Conservation (phyloP, 306 rosid species). For the Cotoneaster glaucophyllus region DNA sequence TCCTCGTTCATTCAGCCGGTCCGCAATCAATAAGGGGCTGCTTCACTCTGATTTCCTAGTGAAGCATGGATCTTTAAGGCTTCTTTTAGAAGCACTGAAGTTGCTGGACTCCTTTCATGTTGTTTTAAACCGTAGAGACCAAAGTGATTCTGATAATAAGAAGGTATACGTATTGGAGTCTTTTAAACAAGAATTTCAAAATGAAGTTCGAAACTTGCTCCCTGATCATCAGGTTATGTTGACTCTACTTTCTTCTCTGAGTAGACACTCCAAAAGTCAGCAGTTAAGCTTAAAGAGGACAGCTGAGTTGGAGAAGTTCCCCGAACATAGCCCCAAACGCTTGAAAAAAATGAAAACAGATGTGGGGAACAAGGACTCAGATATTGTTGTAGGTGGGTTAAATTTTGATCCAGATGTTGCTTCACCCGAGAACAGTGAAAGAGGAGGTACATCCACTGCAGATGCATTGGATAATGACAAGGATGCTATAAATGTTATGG, state of each 20-base stretch:
- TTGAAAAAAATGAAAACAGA: conserved; percentile 51
- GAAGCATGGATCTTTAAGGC: conserved; percentile 75
- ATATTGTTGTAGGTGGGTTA: conserved; percentile 67
- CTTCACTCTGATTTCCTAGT: conserved; percentile 60
- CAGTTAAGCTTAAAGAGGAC: conserved; percentile 46
- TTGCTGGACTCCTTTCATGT: conserved; percentile 52
- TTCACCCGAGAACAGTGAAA: conserved; percentile 21
- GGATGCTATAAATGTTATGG: conserved; percentile 37
- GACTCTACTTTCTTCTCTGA: conserved; percentile 56
- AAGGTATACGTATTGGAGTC: conserved; percentile 21
- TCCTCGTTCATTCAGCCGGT: conserved; percentile 67
- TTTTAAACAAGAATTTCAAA: conserved; percentile 59
- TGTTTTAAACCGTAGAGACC: conserved; percentile 26
- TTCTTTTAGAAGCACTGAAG: conserved; percentile 70
- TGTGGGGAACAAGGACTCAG: conserved; percentile 36
- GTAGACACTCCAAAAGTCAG: conserved; percentile 36
- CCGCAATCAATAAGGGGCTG: conserved; percentile 73
- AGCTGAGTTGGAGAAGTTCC: conserved; percentile 15
- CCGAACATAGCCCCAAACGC: conserved; percentile 23
- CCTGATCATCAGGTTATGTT: conserved; percentile 80
- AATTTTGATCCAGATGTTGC: conserved; percentile 31
- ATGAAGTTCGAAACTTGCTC: conserved; percentile 59
- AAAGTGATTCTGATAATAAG: conserved; percentile 16
- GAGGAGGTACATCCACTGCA: conserved; percentile 17
- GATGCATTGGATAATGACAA: conserved; percentile 34